phyloP scores from a whole-genome alignment of 1,284 basidiomycete species.

The Rhizoctonia solani region DNA sequence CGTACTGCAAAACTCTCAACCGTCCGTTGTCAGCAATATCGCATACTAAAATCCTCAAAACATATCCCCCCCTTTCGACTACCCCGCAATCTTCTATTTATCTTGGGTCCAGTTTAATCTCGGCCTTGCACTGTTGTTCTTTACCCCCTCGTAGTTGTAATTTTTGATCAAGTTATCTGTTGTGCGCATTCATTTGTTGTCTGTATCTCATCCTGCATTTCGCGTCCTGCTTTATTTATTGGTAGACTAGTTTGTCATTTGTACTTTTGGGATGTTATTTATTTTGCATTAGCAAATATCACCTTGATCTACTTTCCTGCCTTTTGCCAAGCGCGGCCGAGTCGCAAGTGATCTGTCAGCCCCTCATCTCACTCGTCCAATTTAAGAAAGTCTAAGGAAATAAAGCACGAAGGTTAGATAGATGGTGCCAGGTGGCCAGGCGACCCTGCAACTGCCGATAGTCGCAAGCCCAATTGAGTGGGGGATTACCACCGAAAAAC shows the following conservation, averaged over 20 bases:
- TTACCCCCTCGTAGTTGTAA: conserved; percentile 2
- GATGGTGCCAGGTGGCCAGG: no score
- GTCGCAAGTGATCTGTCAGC: conserved; percentile 13
- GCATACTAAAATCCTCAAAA: conserved; percentile 28
- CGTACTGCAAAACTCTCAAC: no score
- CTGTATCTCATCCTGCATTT: conserved; percentile 28
- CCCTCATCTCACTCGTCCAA: no score
- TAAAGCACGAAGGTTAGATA: no score
- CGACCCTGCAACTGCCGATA: conserved; percentile 21
- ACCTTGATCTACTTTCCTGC: no score
- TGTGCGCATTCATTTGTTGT: conserved; percentile 28
- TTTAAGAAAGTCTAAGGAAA: conserved; percentile 12
- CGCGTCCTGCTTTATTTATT: conserved; percentile 26
- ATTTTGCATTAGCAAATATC: conserved; percentile 29
- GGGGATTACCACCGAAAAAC: no score
- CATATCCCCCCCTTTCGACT: background rate
- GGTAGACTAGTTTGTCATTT: conserved; percentile 33
- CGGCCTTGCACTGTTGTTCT: conserved; percentile 33
- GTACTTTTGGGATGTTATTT: conserved; percentile 35
- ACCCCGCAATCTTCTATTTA: background rate
- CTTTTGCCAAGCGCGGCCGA: conserved; percentile 4
- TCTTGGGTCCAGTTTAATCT: no score
- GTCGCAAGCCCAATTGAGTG: no score
- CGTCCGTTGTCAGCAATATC: no score
- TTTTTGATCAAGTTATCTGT: conserved; percentile 12